These are phyloP conservation scores for Paraurostyla sp. DNA, from an alignment of 73 alveolate genomes.

Conservation along the genomic window DNA sequence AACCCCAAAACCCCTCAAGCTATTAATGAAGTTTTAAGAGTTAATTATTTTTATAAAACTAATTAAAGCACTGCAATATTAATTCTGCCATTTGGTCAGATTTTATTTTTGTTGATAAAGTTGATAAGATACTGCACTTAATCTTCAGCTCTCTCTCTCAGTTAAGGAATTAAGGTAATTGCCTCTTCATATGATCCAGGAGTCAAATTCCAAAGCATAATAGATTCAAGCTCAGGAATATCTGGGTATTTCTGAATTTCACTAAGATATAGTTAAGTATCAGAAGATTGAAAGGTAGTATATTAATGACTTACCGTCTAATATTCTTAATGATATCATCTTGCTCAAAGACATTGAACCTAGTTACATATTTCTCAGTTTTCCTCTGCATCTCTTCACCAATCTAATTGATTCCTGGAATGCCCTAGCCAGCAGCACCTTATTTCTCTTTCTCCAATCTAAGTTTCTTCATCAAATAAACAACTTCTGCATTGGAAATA, in stretches of 20 bases:
- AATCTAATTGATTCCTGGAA: background rate
- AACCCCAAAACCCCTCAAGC: too few relatives aligned
- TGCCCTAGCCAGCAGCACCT: background rate
- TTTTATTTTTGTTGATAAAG: background rate
- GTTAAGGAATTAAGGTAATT: background rate
- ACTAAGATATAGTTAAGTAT: background rate
- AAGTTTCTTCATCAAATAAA: background rate
- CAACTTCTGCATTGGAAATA: conserved; percentile 26
- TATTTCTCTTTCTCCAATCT: background rate
- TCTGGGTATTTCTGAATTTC: background rate
- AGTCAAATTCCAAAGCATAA: conserved; percentile 35
- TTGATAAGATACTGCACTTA: background rate
- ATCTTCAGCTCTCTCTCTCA: conserved; percentile 1
- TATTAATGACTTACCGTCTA: conserved; percentile 23
- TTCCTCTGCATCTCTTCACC: conserved; percentile 49
- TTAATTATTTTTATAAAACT: too few relatives aligned
- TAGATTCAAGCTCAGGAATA: background rate
- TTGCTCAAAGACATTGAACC: conserved; percentile 30
- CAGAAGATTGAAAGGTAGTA: background rate
- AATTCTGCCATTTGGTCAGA: too few relatives aligned
- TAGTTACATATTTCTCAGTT: conserved; percentile 12
- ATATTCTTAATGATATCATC: conserved; percentile 1
- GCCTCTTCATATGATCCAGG: conserved; percentile 37
- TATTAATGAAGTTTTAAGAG: too few relatives aligned
- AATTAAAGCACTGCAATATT: too few relatives aligned